Conservation (phyloP, 2,329 filamentous ascomycete genomes). For the Pseudogymnoascus sp. region DNA sequence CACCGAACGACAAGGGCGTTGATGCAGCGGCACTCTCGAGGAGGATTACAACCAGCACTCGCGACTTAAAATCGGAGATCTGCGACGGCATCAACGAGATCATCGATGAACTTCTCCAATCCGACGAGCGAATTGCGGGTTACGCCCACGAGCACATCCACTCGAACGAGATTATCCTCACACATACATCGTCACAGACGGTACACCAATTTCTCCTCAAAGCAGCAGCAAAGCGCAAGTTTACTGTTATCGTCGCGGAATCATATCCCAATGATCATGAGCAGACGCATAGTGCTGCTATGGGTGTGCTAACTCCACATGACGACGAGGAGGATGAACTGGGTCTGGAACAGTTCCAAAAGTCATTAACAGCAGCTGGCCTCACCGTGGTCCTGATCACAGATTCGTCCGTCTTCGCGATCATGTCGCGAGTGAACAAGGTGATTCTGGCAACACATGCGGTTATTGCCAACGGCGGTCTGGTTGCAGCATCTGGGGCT, state of each 20-base stretch:
- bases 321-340: conserved; percentile 31
- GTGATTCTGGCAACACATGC: conserved; percentile 84
- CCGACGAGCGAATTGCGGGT: conserved; percentile 85
- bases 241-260: conserved; percentile 81
- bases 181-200: conserved; percentile 76
- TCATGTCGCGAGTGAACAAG: conserved; percentile 94
- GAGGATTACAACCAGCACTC: conserved; percentile 29
- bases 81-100: conserved; percentile 93
- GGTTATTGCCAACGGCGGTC: conserved; percentile 79
- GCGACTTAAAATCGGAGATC: conserved; percentile 81
- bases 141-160: conserved; percentile 89
- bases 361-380: conserved; percentile 69
- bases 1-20: conserved; percentile 36
- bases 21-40: conserved; percentile 24
- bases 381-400: conserved; percentile 78
- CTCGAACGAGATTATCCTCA: conserved; percentile 85
- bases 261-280: conserved; percentile 63
- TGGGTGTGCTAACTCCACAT: conserved; percentile 40
- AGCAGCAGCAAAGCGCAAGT: conserved; percentile 81
- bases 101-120: conserved; percentile 87
- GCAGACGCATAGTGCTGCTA: conserved; percentile 54
- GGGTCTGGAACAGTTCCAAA: conserved; percentile 54
- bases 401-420: conserved; percentile 79
- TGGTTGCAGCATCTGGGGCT: conserved; percentile 79
- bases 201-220: conserved; percentile 85